These are phyloP conservation scores for Torulaspora gathmanii DNA, from an alignment of 805 yeast genomes.

Conservation along the genomic window DNA sequence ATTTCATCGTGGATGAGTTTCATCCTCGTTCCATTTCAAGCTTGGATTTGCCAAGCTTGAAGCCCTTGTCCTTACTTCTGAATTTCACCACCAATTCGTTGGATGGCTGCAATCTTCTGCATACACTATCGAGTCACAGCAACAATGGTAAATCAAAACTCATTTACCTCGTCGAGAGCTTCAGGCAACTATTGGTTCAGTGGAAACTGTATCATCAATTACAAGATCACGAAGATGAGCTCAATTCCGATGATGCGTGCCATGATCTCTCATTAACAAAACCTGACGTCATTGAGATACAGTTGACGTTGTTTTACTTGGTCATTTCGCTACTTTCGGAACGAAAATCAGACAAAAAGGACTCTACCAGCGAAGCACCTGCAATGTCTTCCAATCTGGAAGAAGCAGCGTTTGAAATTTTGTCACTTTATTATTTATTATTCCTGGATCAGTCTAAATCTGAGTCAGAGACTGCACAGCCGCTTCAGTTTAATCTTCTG, in stretches of 20 bases:
- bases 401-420: slow-evolving; percentile 28
- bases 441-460: slow-evolving; percentile 18
- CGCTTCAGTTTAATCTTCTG: slow-evolving; percentile 22
- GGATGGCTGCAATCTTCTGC: slow-evolving; percentile 27
- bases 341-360: slow-evolving; percentile 1
- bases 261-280: slow-evolving; percentile 14
- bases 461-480: slow-evolving; percentile 14
- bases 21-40: slow-evolving; percentile 22
- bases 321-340: slow-evolving; percentile 16
- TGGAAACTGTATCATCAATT: slow-evolving; percentile 27
- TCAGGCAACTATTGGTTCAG: slow-evolving; percentile 21
- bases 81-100: slow-evolving; percentile 18
- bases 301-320: slow-evolving; percentile 29
- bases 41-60: slow-evolving; percentile 21
- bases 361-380: background rate
- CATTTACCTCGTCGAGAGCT: slow-evolving; percentile 20
- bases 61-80: slow-evolving; percentile 23
- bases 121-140: slow-evolving; percentile 13
- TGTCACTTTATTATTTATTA: slow-evolving; percentile 30
- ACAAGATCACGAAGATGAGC: slow-evolving; percentile 23
- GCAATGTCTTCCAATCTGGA: slow-evolving; percentile 9
- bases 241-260: slow-evolving; percentile 1
- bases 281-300: slow-evolving; percentile 29
- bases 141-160: slow-evolving; percentile 15
- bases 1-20: slow-evolving; percentile 27